Evolutionary conservation across 306 rosid genomes (phyloP).

Genomic region (Citrullus amarus): DNA sequence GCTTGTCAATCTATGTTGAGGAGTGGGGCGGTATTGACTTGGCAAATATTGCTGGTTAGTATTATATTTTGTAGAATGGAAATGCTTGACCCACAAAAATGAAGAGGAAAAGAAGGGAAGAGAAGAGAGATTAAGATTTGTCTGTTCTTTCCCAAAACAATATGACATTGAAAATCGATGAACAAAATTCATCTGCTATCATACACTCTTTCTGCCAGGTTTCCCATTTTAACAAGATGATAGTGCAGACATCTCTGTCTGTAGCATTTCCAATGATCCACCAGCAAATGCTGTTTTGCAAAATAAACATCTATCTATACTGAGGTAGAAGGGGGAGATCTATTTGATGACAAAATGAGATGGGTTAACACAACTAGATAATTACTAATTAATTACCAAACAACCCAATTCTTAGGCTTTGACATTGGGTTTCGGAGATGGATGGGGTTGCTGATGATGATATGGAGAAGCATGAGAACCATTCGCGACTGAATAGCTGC

Average conservation of each 20-base stretch:
- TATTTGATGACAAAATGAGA: slow-evolving; percentile 14
- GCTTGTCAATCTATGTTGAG: not conserved
- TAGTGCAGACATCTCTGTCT: slow-evolving; percentile 30
- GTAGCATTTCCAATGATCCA: slow-evolving; percentile 38
- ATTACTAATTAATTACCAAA: slow-evolving; percentile 16
- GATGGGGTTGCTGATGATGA: slow-evolving; percentile 72
- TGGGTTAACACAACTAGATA: slow-evolving; percentile 13
- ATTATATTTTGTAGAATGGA: not conserved
- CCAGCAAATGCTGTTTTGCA: slow-evolving; percentile 34
- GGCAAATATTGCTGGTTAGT: not conserved
- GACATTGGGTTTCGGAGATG: slow-evolving; percentile 77
- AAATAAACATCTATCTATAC: slow-evolving; percentile 8
- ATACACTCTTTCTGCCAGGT: slow-evolving; percentile 13
- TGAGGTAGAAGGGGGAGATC: slow-evolving; percentile 5
- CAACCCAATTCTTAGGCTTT: slow-evolving; percentile 44
- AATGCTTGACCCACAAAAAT: not conserved
- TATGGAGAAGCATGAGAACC: slow-evolving; percentile 80
- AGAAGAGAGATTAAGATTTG: not conserved
- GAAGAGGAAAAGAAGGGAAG: not conserved
- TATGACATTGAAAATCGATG: slow-evolving; percentile 10
- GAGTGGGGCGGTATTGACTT: not conserved
- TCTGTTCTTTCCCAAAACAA: slow-evolving; percentile 1
- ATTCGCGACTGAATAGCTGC: slow-evolving; percentile 67
- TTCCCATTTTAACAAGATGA: slow-evolving; percentile 30
- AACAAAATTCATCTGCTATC: slow-evolving; percentile 13